These are phyloP conservation scores for Chytriomyces hyalinus DNA, from an alignment of 192 early-diverging fungal genomes.

Conservation along the genomic window DNA sequence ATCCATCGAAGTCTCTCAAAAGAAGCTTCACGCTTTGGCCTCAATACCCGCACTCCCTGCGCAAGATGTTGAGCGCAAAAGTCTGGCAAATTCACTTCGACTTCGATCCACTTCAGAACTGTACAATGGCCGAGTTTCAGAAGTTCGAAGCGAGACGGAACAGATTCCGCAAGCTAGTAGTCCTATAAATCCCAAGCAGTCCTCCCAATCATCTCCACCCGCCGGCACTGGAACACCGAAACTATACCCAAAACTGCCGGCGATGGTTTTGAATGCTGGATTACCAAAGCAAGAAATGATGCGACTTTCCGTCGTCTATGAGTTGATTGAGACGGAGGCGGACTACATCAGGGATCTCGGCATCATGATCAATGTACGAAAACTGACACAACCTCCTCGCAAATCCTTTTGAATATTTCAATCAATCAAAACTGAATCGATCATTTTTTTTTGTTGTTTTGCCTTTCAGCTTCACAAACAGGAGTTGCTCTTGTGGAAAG, in stretches of 20 bases:
- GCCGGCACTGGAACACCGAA: conserved; percentile 26
- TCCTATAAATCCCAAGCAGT: neutral
- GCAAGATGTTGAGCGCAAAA: conserved; percentile 1
- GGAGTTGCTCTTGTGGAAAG: conserved; percentile 44
- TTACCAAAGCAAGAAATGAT: conserved; percentile 60
- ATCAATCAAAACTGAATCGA: neutral
- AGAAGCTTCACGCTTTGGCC: conserved; percentile 4
- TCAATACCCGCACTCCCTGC: neutral
- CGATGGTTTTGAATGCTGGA: conserved; percentile 46
- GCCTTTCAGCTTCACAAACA: conserved; percentile 49
- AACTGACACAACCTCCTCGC: no score
- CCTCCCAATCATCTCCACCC: conserved; percentile 11
- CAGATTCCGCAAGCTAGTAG: neutral
- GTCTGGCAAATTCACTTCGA: neutral
- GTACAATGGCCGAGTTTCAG: neutral
- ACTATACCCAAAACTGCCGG: conserved; percentile 58
- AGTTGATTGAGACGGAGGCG: conserved; percentile 64
- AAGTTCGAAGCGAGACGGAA: neutral
- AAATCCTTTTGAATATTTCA: conserved; percentile 1
- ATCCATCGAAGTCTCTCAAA: conserved; percentile 30
- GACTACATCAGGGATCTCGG: conserved; percentile 60
- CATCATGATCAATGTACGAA: conserved; percentile 57
- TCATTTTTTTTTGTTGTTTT: neutral
- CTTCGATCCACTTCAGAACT: neutral
- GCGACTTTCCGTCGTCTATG: conserved; percentile 61